Evolutionary conservation across 805 yeast genomes (phyloP).

Genomic region (Blastobotrys attinorum): DNA sequence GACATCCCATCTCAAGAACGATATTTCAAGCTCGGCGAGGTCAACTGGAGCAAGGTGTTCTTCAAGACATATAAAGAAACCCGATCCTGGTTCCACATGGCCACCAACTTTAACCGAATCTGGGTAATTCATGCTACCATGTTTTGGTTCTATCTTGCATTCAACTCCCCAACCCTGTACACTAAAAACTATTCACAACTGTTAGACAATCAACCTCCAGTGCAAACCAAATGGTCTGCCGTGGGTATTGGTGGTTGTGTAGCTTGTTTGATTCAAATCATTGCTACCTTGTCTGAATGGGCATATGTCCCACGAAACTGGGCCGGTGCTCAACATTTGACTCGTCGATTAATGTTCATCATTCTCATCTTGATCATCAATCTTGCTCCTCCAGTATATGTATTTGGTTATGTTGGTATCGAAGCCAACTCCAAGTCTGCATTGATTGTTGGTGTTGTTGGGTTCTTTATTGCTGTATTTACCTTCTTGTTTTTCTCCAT

Average conservation of each 20-base stretch:
- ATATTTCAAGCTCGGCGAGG: conserved; percentile 43
- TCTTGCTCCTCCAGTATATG: conserved; percentile 44
- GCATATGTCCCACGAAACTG: conserved; percentile 92
- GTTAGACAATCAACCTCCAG: conserved; percentile 74
- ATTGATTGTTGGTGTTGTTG: conserved; percentile 63
- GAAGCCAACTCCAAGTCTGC: conserved; percentile 35
- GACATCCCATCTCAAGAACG: conserved; percentile 49
- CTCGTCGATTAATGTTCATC: conserved; percentile 78
- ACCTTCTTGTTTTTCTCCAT: conserved; percentile 83
- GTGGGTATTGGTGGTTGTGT: conserved; percentile 88
- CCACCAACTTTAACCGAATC: conserved; percentile 94
- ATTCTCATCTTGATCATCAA: conserved; percentile 45
- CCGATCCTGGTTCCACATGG: conserved; percentile 94
- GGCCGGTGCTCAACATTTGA: conserved; percentile 97
- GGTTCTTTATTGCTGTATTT: conserved; percentile 79
- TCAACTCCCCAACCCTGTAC: conserved; percentile 85
- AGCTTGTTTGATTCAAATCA: conserved; percentile 71
- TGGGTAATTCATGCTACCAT: conserved; percentile 89
- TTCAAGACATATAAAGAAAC: conserved; percentile 77
- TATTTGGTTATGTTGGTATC: conserved; percentile 37
- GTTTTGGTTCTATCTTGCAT: conserved; percentile 93
- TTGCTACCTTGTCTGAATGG: conserved; percentile 91
- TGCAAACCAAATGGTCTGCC: conserved; percentile 89
- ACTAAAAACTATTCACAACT: conserved; percentile 82
- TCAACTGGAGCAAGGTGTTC: conserved; percentile 61